Conservation (phyloP, 2,329 filamentous ascomycete genomes). For the Aciculosporium take region DNA sequence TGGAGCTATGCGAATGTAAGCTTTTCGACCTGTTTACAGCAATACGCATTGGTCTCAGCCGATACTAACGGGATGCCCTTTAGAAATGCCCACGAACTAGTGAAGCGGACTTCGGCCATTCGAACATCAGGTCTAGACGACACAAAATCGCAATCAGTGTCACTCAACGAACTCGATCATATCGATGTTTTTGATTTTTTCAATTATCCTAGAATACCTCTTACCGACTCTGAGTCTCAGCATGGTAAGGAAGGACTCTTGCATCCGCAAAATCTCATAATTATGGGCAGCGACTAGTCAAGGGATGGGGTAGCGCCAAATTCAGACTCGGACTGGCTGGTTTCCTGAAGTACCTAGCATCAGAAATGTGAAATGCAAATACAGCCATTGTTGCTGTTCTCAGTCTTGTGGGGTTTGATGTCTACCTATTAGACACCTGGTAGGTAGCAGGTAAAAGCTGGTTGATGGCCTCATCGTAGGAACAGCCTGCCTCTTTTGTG, state of each 20-base stretch:
- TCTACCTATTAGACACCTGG: no score
- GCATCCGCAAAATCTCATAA: slow-evolving; percentile 9
- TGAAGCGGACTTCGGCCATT: slow-evolving; percentile 21
- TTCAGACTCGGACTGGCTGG: slow-evolving; percentile 11
- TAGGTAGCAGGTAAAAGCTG: no score
- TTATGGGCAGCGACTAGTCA: slow-evolving; percentile 1
- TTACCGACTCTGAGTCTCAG: slow-evolving; percentile 4
- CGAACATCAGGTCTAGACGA: slow-evolving; percentile 24
- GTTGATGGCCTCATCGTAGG: no score
- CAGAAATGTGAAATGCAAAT: neutral
- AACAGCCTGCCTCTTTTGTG: no score
- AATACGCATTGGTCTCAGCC: no score
- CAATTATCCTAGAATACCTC: slow-evolving; percentile 24
- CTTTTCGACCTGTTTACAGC: neutral
- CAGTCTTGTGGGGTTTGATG: no score
- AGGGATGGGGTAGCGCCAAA: slow-evolving; percentile 5
- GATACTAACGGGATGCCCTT: neutral
- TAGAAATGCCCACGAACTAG: slow-evolving; percentile 26
- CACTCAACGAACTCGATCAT: slow-evolving; percentile 26
- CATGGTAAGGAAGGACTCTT: slow-evolving; percentile 13
- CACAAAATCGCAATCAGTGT: slow-evolving; percentile 23
- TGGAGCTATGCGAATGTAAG: slow-evolving; percentile 26
- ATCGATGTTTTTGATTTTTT: slow-evolving; percentile 33
- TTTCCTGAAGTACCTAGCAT: neutral
- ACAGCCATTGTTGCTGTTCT: no score